phyloP scores from a whole-genome alignment of 2,329 filamentous ascomycete genomes.

The Periconia digitata region DNA sequence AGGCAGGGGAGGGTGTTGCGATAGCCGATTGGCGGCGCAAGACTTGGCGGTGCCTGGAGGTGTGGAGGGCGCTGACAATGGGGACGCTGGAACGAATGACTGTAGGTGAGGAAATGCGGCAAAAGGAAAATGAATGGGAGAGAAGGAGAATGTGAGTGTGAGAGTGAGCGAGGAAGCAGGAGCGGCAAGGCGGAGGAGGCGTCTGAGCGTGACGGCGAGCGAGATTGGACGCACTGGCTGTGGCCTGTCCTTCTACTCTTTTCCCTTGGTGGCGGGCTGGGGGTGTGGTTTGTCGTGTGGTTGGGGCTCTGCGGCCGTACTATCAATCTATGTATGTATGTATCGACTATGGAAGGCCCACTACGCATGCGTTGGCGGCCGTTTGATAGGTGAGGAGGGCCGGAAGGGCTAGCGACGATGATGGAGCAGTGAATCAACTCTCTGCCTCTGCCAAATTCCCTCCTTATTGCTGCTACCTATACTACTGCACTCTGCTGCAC shows the following conservation, averaged over 20 bases:
- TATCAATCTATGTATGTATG: too few species aligned
- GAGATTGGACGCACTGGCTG: neutral
- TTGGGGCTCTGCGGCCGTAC: neutral
- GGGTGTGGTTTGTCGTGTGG: neutral
- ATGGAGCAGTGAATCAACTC: too few species aligned
- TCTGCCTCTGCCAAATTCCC: too few species aligned
- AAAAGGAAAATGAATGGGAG: slow-evolving; percentile 12
- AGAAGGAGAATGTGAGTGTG: slow-evolving; percentile 1
- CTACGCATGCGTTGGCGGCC: neutral
- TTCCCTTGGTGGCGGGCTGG: too few species aligned
- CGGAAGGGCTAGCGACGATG: neutral
- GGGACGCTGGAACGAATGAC: slow-evolving; percentile 41
- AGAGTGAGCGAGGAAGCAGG: slow-evolving; percentile 2
- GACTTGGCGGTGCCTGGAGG: slow-evolving; percentile 7
- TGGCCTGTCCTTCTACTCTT: too few species aligned
- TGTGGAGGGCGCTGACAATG: slow-evolving; percentile 20
- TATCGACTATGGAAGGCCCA: neutral
- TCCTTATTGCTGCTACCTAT: too few species aligned
- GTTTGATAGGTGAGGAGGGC: neutral
- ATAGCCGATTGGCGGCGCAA: neutral
- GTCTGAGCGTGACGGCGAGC: neutral
- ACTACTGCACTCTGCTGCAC: neutral
- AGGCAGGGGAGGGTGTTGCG: slow-evolving; percentile 20
- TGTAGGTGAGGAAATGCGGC: slow-evolving; percentile 35
- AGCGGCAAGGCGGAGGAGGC: neutral